Base-by-base conservation (phyloP, 768 basidiomycete genomes). In the Lentinula aciculospora region DNA sequence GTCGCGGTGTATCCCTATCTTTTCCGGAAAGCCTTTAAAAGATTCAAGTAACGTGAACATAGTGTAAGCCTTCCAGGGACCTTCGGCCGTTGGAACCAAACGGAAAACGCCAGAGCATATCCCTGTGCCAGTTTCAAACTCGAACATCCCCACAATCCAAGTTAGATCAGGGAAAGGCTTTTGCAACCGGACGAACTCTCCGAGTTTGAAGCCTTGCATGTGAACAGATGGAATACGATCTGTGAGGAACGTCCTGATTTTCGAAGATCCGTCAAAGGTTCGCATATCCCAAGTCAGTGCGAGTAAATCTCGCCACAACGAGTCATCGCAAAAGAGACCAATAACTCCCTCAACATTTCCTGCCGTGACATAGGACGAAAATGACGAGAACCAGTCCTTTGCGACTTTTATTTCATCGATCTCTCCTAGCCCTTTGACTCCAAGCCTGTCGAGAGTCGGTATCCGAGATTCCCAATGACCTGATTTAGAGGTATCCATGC, bases 281-380 rank as follows among this genome's bases (percentile, higher is more conserved):
- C 80, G 76, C 61, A 85, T 74, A 62, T 80, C 74, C 76, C 78
- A 82, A 0, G 84, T 84, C 46, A 83, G 66, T 1, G 78, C 66
- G 17, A 81, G 64, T 31, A 77, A 69, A 62, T 85, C 84, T 13
- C 79, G 71, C 83, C 82, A 84, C 57, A 73, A 69, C 1, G 67
- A 69, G 53, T 71, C 71, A 1, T 64, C 60, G 21, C 68, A 57
- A 57, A 75, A 69, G 49, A 72, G 66, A 23, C 50, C 31, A 15
- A 58, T 50, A 29, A 70, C 51, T 2, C 53, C 61, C 3, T 65
- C 59, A 4, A 65, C 34, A 40, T 68, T 59, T 37, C 56, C 59
- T 4, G 62, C 39, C 10, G 56, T 58, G 5, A 60, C 36, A 39
- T 39, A 47, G 13, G 60, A 39, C 15, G 65, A 53, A 29, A 69